Conservation (phyloP, 345 rosid species). For the Sisymbrium altissimum region DNA sequence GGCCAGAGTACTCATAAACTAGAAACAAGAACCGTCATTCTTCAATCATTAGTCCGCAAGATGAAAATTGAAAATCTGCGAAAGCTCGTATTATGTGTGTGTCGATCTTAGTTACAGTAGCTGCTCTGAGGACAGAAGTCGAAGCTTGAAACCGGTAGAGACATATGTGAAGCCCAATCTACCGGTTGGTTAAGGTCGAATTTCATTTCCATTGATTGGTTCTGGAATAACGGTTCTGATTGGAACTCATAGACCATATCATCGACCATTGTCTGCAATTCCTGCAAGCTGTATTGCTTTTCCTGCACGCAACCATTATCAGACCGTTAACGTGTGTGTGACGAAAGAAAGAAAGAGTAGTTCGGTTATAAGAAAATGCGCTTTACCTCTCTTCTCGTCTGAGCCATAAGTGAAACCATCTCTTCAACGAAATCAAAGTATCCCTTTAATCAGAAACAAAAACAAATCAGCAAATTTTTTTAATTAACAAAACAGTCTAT, state of each 20-base stretch:
- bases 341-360: neutral
- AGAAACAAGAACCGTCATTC: neutral
- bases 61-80: neutral
- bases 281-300: slow-evolving; percentile 84
- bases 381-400: slow-evolving; percentile 59
- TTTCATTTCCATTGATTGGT: slow-evolving; percentile 5
- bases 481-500: neutral
- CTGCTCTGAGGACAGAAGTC: slow-evolving; percentile 23
- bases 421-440: slow-evolving; percentile 81
- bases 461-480: neutral
- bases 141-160: slow-evolving; percentile 8
- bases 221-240: slow-evolving; percentile 22
- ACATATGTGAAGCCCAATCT: slow-evolving; percentile 29
- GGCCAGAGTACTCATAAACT: neutral
- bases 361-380: neutral
- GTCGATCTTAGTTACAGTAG: slow-evolving; percentile 10
- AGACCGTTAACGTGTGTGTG: neutral
- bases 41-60: neutral
- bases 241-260: slow-evolving; percentile 63
- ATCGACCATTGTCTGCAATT: slow-evolving; percentile 74
- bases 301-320: slow-evolving; percentile 11
- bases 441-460: slow-evolving; percentile 33
- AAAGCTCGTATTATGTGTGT: neutral
- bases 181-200: slow-evolving; percentile 29
- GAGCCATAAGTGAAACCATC: slow-evolving; percentile 79